phyloP scores from a whole-genome alignment of 495 filamentous ascomycete genomes.

The Penicillium diatomitis region DNA sequence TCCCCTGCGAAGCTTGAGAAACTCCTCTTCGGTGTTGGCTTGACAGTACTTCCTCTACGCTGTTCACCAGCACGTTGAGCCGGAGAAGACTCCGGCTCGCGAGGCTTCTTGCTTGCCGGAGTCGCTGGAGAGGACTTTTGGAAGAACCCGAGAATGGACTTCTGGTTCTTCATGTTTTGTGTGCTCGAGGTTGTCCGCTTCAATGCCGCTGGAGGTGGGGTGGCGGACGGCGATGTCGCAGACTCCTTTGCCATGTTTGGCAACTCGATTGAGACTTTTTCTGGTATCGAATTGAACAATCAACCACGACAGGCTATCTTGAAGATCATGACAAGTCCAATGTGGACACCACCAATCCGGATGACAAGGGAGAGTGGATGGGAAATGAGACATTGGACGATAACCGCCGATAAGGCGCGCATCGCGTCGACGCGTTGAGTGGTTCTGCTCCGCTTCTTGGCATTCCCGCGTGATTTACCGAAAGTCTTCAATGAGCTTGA shows the following conservation, averaged over 20 bases:
- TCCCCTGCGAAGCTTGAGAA: constrained; percentile 37
- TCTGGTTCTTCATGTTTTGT: constrained; percentile 60
- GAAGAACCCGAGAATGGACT: constrained; percentile 80
- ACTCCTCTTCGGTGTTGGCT: constrained; percentile 24
- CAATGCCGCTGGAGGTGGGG: constrained; percentile 29
- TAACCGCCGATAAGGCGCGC: constrained; percentile 14
- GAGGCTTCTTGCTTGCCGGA: constrained; percentile 21
- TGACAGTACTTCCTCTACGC: constrained; percentile 17
- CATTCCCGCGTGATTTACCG: no score
- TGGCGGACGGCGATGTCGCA: constrained; percentile 33
- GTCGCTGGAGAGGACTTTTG: constrained; percentile 51
- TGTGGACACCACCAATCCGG: neutral
- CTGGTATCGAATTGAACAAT: no score
- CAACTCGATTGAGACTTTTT: neutral
- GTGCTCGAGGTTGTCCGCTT: constrained; percentile 39
- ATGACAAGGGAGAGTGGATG: neutral
- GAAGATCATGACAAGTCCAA: neutral
- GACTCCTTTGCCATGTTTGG: constrained; percentile 25
- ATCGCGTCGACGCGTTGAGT: constrained; percentile 40
- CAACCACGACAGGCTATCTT: neutral
- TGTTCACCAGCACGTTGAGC: constrained; percentile 32
- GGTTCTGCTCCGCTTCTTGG: neutral
- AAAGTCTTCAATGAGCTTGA: neutral
- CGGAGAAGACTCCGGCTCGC: constrained; percentile 33
- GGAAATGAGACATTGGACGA: constrained; percentile 4